Conservation (phyloP, 495 filamentous ascomycete species). For the Hypoxylon intermedium region DNA sequence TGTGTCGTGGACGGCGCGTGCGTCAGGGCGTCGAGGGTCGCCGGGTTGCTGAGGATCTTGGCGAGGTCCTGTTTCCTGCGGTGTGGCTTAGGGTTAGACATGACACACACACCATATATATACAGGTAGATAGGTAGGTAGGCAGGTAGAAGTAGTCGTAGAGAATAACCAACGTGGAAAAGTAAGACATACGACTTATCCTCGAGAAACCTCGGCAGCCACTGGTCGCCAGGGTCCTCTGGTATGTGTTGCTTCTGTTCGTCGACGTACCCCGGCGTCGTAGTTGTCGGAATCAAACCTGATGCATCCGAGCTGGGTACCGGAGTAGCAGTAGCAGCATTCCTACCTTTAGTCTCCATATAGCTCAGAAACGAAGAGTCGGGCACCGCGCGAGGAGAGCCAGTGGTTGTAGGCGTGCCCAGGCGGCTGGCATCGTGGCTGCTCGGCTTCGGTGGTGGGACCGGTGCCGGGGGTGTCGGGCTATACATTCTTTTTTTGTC, state of each 20-base stretch:
- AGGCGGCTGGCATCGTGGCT: slow-evolving; percentile 73
- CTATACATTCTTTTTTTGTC: slow-evolving; percentile 33
- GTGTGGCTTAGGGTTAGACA: slow-evolving; percentile 3
- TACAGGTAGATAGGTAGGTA: slow-evolving; percentile 1
- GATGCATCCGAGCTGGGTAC: slow-evolving; percentile 29
- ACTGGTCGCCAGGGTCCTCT: slow-evolving; percentile 62
- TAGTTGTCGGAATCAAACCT: slow-evolving; percentile 32
- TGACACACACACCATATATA: not conserved
- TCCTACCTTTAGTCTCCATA: slow-evolving; percentile 14
- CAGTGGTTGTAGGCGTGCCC: slow-evolving; percentile 60
- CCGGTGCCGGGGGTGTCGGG: slow-evolving; percentile 60
- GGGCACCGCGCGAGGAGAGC: slow-evolving; percentile 52
- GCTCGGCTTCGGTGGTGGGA: slow-evolving; percentile 74
- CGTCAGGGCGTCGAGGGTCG: slow-evolving; percentile 67
- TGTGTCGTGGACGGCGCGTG: slow-evolving; percentile 69
- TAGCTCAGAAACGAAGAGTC: slow-evolving; percentile 30
- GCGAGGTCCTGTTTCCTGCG: slow-evolving; percentile 67
- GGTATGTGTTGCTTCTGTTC: slow-evolving; percentile 34
- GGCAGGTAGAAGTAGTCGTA: not conserved
- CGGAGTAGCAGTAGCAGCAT: not conserved
- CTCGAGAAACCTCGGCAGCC: slow-evolving; percentile 73
- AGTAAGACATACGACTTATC: slow-evolving; percentile 71
- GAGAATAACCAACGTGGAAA: no score
- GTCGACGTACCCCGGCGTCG: slow-evolving; percentile 12
- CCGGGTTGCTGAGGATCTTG: slow-evolving; percentile 65